Percentiles rank a stretch among this genome's conserved stretches.
These are phyloP conservation scores for Didymella arachidicola DNA, from an alignment of 2,329 filamentous ascomycete species.

Conservation along the genomic window DNA sequence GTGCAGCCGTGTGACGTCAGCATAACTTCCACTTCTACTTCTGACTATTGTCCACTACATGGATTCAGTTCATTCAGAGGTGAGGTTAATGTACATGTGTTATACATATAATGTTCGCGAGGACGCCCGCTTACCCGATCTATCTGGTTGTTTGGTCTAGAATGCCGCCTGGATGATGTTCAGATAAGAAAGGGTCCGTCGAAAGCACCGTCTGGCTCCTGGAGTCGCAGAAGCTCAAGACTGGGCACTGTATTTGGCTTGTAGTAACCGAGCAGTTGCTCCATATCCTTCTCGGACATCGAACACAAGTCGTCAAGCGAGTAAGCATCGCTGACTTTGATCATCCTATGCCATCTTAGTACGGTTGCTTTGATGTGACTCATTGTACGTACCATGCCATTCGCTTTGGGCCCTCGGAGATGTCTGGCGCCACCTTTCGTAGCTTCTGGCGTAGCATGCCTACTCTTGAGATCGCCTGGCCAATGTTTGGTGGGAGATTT, in stretches of 20 bases:
- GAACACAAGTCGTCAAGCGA: conserved; percentile 83
- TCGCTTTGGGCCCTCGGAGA: conserved; percentile 79
- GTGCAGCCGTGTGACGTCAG: too few species aligned
- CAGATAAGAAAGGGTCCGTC: conserved; percentile 57
- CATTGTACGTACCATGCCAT: conserved; percentile 76
- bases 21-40: too few species aligned
- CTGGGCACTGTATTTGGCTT: conserved; percentile 55
- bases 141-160: conserved; percentile 4
- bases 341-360: conserved; percentile 73
- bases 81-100: conserved; percentile 23
- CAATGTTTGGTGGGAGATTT: conserved; percentile 77
- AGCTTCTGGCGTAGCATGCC: conserved; percentile 81
- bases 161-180: conserved; percentile 5
- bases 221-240: conserved; percentile 53
- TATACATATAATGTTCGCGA: conserved; percentile 22
- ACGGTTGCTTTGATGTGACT: background rate
- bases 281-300: conserved; percentile 83
- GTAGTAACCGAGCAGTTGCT: conserved; percentile 80
- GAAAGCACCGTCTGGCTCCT: conserved; percentile 53
- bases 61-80: too few species aligned
- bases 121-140: conserved; percentile 24
- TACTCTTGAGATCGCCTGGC: conserved; percentile 84
- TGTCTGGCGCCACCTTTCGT: conserved; percentile 74
- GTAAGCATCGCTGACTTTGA: conserved; percentile 86
- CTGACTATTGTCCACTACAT: too few species aligned